phyloP scores from a whole-genome alignment of 2,329 filamentous ascomycete species.

The Claviceps sorghi region DNA sequence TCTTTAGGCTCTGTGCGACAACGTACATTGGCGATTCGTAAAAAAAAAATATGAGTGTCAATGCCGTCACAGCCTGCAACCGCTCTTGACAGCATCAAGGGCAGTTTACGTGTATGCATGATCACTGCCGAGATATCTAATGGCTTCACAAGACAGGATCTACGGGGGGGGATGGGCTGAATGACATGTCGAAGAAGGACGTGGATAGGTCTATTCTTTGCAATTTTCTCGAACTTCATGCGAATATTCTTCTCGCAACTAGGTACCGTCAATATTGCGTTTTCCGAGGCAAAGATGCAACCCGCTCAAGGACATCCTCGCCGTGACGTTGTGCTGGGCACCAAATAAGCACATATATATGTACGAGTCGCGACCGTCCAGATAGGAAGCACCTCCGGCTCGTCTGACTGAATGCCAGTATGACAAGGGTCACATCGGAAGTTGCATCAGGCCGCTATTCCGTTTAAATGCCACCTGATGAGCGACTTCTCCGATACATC shows the following conservation, averaged over 20 bases:
- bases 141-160: background rate
- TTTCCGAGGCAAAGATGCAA: background rate
- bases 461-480: background rate
- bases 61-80: too few relatives aligned
- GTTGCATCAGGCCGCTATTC: background rate
- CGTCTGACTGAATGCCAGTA: background rate
- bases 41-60: background rate
- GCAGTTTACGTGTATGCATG: background rate
- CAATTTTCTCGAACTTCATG: background rate
- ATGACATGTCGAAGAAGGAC: background rate
- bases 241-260: background rate
- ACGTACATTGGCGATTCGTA: background rate
- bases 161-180: background rate
- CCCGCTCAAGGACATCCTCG: background rate
- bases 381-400: background rate
- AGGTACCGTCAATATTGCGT: background rate
- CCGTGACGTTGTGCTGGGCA: background rate
- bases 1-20: slow-evolving; percentile 24
- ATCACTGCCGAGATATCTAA: background rate
- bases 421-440: background rate
- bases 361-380: background rate
- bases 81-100: background rate
- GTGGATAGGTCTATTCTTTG: background rate
- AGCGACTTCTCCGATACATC: background rate
- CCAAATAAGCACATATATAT: background rate